Conservation (phyloP, 305 asterid genomes). For the Fraxinus albicans region DNA sequence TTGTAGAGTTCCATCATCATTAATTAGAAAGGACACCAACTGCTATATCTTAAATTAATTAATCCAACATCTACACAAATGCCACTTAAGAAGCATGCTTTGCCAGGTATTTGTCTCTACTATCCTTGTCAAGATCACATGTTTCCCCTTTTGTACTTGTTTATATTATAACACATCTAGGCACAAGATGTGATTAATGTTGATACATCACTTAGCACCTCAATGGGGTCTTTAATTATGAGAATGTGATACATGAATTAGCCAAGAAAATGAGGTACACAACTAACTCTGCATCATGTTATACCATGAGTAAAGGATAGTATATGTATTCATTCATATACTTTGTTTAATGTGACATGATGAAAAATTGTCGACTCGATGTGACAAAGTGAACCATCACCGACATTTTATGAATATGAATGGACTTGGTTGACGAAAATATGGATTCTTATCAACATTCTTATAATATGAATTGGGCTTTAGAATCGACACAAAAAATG, state of each 20-base stretch:
- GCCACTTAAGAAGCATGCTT: conserved; percentile 22
- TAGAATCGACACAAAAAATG: too few species aligned
- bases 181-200: background rate
- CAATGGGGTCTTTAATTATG: background rate
- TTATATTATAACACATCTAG: background rate
- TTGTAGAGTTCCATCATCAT: background rate
- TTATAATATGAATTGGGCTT: background rate
- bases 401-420: too few species aligned
- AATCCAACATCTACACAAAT: background rate
- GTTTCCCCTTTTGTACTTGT: conserved; percentile 19
- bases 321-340: background rate
- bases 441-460: background rate
- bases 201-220: conserved; percentile 29
- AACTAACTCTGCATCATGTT: background rate
- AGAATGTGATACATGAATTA: background rate
- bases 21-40: background rate
- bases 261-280: background rate
- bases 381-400: too few species aligned
- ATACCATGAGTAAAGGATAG: background rate
- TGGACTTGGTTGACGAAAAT: background rate
- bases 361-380: background rate
- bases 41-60: background rate
- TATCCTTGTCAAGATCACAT: conserved; percentile 27
- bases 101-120: conserved; percentile 30
- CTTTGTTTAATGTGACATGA: background rate